phyloP scores from a whole-genome alignment of 192 early-diverging fungal genomes.

The Coemansia sp. region DNA sequence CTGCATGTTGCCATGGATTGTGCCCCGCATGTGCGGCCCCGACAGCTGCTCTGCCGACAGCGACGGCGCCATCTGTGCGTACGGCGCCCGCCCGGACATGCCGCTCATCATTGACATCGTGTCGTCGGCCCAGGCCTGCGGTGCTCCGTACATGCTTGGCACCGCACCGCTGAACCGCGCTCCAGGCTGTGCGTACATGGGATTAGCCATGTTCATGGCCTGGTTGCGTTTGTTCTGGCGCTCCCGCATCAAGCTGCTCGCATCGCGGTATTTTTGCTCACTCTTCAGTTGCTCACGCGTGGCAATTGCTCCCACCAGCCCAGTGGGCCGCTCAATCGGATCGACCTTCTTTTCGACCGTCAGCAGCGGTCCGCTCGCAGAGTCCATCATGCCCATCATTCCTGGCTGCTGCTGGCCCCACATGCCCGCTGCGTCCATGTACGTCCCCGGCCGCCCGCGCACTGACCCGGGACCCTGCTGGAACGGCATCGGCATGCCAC shows the following conservation, averaged over 20 bases:
- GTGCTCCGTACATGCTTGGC: constrained; percentile 48
- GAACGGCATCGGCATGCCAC: constrained; percentile 39
- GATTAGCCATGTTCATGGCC: constrained; percentile 43
- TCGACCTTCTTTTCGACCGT: constrained; percentile 54
- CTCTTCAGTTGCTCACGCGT: constrained; percentile 57
- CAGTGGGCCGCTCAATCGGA: constrained; percentile 48
- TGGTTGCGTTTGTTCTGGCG: constrained; percentile 57
- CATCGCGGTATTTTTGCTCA: constrained; percentile 57
- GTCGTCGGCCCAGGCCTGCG: constrained; percentile 47
- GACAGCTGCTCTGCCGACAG: constrained; percentile 46
- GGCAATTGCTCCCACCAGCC: constrained; percentile 57
- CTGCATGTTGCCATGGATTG: constrained; percentile 33
- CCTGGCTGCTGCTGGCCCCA: constrained; percentile 44
- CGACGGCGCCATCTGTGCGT: constrained; percentile 45
- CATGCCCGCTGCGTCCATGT: constrained; percentile 40
- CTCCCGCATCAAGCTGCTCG: constrained; percentile 56
- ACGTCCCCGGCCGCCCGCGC: constrained; percentile 38
- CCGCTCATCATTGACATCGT: constrained; percentile 56
- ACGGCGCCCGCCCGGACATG: constrained; percentile 46
- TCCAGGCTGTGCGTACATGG: constrained; percentile 19
- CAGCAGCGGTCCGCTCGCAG: constrained; percentile 47
- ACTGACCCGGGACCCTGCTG: constrained; percentile 27
- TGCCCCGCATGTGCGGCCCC: constrained; percentile 36
- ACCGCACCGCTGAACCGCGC: constrained; percentile 35
- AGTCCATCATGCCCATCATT: constrained; percentile 41